phyloP scores from a whole-genome alignment of 768 basidiomycete species.

The Amanita thiersii region DNA sequence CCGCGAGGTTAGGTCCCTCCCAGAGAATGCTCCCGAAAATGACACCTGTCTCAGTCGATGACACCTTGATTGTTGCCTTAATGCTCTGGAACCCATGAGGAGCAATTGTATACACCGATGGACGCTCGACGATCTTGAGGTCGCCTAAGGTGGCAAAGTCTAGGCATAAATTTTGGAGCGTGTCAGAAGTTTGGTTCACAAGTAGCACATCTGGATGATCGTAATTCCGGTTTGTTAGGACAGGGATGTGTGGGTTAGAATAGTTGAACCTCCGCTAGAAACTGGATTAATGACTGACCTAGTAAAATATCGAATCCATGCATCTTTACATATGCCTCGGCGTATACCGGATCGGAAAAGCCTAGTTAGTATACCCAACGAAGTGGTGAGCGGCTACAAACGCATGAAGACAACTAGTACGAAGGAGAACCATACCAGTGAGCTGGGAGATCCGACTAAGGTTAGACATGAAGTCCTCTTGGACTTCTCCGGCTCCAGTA shows the following conservation, averaged over 20 bases:
- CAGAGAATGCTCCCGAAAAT: constrained; percentile 98
- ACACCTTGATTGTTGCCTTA: constrained; percentile 97
- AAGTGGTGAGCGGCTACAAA: background rate
- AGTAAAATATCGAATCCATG: constrained; percentile 96
- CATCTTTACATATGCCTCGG: constrained; percentile 96
- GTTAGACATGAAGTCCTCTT: constrained; percentile 93
- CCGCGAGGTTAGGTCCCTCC: constrained; percentile 83
- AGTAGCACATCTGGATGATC: constrained; percentile 71
- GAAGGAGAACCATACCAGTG: constrained; percentile 49
- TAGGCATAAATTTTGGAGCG: constrained; percentile 91
- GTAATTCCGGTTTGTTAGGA: background rate
- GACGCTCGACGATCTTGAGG: constrained; percentile 94
- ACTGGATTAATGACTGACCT: constrained; percentile 36
- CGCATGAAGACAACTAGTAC: background rate
- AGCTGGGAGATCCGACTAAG: constrained; percentile 89
- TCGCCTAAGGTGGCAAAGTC: constrained; percentile 98
- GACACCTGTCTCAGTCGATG: constrained; percentile 96
- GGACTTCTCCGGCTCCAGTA: constrained; percentile 75
- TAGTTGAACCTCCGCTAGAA: background rate
- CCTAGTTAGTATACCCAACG: constrained; percentile 33
- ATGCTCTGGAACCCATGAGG: constrained; percentile 98
- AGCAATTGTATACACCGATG: constrained; percentile 85
- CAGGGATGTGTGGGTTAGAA: background rate
- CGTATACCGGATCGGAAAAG: constrained; percentile 97
- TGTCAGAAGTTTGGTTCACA: constrained; percentile 93